phyloP scores from a whole-genome alignment of 805 yeast genomes.

The Naumovozyma dairenensis region DNA sequence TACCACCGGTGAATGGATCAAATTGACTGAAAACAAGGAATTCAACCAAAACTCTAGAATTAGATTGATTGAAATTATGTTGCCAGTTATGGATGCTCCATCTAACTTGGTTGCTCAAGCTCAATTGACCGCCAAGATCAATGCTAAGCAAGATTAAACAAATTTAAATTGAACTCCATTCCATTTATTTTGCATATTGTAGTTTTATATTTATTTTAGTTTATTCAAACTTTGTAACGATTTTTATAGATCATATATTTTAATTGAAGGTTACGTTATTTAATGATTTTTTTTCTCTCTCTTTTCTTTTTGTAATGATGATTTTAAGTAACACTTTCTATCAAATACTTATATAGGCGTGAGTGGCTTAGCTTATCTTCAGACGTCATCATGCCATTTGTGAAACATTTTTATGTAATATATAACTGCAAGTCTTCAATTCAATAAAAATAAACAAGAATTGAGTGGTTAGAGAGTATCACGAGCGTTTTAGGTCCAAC shows the following conservation, averaged over 20 bases:
- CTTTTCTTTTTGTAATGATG: no score
- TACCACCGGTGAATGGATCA: constrained; percentile 49
- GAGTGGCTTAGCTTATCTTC: no score
- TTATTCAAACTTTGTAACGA: not conserved
- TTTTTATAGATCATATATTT: not conserved
- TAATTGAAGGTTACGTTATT: not conserved
- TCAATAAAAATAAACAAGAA: no score
- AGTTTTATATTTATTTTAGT: constrained; percentile 1
- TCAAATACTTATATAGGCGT: no score
- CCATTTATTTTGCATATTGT: constrained; percentile 2
- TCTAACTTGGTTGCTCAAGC: constrained; percentile 57
- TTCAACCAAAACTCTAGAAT: constrained; percentile 50
- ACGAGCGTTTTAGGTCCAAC: no score
- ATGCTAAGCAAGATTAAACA: constrained; percentile 29
- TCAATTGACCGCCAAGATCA: constrained; percentile 44
- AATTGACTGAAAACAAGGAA: constrained; percentile 35
- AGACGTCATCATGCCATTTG: no score
- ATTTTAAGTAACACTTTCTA: no score
- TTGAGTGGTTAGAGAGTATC: no score
- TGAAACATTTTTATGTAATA: no score
- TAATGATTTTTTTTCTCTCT: no score
- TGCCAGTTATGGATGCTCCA: constrained; percentile 64
- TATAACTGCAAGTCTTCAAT: no score
- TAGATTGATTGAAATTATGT: constrained; percentile 58
- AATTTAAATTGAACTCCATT: constrained; percentile 2